A percentile compares a stretch with the other conserved stretches of the same genome.
Evolutionary conservation across 2,329 filamentous ascomycete genomes (phyloP).

Genomic region (Epicoccum sorghinum): DNA sequence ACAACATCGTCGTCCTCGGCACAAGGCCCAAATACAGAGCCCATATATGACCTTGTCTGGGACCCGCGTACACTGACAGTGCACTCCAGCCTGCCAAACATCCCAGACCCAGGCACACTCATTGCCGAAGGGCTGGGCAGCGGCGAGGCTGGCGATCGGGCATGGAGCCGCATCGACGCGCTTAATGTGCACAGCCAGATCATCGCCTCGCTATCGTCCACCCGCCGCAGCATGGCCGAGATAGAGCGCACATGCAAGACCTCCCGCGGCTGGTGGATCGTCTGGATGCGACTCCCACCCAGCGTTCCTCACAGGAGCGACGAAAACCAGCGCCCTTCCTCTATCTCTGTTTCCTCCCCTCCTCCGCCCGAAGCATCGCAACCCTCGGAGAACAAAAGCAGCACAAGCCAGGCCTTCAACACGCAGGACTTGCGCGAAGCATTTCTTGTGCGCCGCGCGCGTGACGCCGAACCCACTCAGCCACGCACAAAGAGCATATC

Average conservation of each 20-base stretch:
- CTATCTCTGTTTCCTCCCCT: not conserved
- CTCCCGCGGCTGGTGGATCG: slow-evolving; percentile 69
- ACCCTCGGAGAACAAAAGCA: not conserved
- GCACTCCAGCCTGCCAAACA: slow-evolving; percentile 68
- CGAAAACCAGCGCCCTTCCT: too few relatives aligned
- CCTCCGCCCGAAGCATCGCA: not conserved
- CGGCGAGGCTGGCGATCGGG: not conserved
- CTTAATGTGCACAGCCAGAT: slow-evolving; percentile 67
- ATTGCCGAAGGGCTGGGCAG: slow-evolving; percentile 47
- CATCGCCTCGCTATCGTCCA: slow-evolving; percentile 61
- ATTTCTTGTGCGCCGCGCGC: slow-evolving; percentile 50
- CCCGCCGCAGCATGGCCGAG: slow-evolving; percentile 52
- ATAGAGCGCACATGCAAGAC: slow-evolving; percentile 68
- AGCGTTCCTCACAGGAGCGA: slow-evolving; percentile 8
- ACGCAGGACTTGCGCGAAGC: slow-evolving; percentile 48
- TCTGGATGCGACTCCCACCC: slow-evolving; percentile 63
- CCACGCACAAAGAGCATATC: slow-evolving; percentile 11
- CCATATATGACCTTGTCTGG: slow-evolving; percentile 66
- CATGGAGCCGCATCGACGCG: slow-evolving; percentile 63
- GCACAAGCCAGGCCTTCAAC: slow-evolving; percentile 22
- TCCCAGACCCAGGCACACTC: slow-evolving; percentile 59
- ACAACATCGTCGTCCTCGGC: slow-evolving; percentile 42
- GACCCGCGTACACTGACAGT: slow-evolving; percentile 64
- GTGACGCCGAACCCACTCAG: slow-evolving; percentile 40
- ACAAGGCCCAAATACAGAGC: slow-evolving; percentile 41